phyloP scores from a whole-genome alignment of 2,329 filamentous ascomycete genomes.

The Orbilia oligospora region DNA sequence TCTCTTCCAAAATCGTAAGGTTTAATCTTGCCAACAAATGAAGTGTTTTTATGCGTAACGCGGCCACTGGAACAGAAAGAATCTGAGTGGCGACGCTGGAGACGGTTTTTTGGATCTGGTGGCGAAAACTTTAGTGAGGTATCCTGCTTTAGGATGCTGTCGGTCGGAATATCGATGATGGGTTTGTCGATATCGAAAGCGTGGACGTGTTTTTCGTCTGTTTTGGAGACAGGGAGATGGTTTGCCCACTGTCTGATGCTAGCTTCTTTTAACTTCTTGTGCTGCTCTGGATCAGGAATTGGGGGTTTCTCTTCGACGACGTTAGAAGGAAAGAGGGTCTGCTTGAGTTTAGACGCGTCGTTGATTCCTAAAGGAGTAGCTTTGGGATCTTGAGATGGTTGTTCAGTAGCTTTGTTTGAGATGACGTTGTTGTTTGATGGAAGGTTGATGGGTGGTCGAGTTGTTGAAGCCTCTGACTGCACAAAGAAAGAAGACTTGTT shows the following conservation, averaged over 20 bases:
- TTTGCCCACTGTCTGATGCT: neutral
- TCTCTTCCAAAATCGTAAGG: neutral
- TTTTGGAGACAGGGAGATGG: neutral
- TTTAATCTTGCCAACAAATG: neutral
- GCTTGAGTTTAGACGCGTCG: neutral
- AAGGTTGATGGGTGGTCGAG: neutral
- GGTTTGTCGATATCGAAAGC: slow-evolving; percentile 14
- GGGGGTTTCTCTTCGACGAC: neutral
- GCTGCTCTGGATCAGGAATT: neutral
- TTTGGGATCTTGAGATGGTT: neutral
- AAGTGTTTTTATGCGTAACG: neutral
- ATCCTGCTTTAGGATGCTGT: neutral
- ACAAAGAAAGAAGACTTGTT: neutral
- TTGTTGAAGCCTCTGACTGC: neutral
- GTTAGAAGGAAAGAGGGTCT: neutral
- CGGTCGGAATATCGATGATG: neutral
- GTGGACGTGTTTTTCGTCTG: slow-evolving; percentile 13
- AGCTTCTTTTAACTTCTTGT: neutral
- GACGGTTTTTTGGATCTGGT: neutral
- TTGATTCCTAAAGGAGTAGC: neutral
- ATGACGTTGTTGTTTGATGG: neutral
- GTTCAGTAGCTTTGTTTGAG: neutral
- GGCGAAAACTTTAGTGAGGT: slow-evolving; percentile 1
- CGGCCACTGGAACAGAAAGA: neutral
- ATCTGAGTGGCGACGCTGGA: slow-evolving; percentile 10